Conservation (phyloP, 257 asterid species). For the Nicotiana otophora region DNA sequence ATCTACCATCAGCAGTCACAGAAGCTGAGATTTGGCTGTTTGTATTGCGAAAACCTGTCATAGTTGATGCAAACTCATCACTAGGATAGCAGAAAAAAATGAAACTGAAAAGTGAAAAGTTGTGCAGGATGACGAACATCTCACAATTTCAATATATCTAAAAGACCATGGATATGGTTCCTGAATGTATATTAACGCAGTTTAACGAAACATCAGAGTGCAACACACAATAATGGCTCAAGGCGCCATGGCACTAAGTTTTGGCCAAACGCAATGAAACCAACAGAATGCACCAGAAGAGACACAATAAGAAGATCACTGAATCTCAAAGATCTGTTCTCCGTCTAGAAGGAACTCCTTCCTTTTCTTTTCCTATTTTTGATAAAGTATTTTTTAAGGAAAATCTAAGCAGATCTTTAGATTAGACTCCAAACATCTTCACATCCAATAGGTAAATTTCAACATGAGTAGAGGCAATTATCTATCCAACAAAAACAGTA, state of each 20-base stretch:
- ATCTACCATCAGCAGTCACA: slow-evolving; percentile 72
- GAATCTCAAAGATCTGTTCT: background rate
- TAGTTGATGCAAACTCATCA: slow-evolving; percentile 7
- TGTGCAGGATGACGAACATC: background rate
- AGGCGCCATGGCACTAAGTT: background rate
- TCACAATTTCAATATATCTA: background rate
- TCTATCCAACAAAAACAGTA: background rate
- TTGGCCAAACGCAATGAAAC: background rate
- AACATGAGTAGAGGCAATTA: background rate
- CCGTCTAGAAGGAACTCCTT: background rate
- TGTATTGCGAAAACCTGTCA: slow-evolving; percentile 78
- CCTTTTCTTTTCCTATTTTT: background rate
- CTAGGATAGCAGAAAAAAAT: background rate
- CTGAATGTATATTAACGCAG: background rate
- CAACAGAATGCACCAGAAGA: background rate
- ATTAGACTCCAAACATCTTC: background rate
- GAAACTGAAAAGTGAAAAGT: background rate
- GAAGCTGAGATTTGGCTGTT: slow-evolving; percentile 95
- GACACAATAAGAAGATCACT: background rate
- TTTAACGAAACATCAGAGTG: background rate
- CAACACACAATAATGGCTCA: background rate
- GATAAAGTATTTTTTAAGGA: background rate
- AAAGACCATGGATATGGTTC: background rate
- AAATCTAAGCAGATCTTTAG: background rate
- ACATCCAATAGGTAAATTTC: background rate